phyloP scores from a whole-genome alignment of 1,284 basidiomycete species.

The Ceratobasidium sp. region DNA sequence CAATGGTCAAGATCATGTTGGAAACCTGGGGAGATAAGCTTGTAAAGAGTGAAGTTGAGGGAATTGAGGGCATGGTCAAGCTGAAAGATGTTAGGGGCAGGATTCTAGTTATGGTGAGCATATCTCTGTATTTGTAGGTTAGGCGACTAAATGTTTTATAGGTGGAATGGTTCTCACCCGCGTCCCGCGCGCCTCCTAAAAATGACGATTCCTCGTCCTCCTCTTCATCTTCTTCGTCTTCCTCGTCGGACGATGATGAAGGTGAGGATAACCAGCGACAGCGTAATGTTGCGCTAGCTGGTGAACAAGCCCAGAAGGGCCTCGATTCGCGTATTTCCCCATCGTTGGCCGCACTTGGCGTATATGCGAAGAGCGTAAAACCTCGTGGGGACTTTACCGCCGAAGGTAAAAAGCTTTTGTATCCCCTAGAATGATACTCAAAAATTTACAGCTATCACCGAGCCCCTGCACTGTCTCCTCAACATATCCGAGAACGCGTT shows the following conservation, averaged over 20 bases:
- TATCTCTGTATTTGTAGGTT: neutral
- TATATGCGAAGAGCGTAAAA: slow-evolving; percentile 43
- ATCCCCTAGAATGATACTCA: neutral
- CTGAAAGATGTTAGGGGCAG: slow-evolving; percentile 50
- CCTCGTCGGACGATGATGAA: slow-evolving; percentile 14
- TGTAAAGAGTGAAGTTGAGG: slow-evolving; percentile 24
- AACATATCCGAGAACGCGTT: slow-evolving; percentile 52
- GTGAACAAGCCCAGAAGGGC: slow-evolving; percentile 31
- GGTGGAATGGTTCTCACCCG: slow-evolving; percentile 42
- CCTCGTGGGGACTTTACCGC: slow-evolving; percentile 33
- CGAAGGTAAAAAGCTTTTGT: neutral
- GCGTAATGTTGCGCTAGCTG: slow-evolving; percentile 25
- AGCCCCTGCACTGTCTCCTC: slow-evolving; percentile 48
- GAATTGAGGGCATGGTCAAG: slow-evolving; percentile 45
- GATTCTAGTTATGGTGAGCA: slow-evolving; percentile 50
- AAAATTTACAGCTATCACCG: slow-evolving; percentile 33
- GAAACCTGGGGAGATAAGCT: slow-evolving; percentile 52
- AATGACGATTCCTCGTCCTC: slow-evolving; percentile 22
- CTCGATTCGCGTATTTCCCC: slow-evolving; percentile 34
- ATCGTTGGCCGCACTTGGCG: slow-evolving; percentile 32
- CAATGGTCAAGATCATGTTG: slow-evolving; percentile 51
- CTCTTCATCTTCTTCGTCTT: slow-evolving; percentile 32
- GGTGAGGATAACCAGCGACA: slow-evolving; percentile 11
- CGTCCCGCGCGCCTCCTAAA: slow-evolving; percentile 30
- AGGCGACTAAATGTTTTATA: neutral